Evolutionary conservation across 2,329 filamentous ascomycete species (phyloP).

Genomic region (Aureobasidium namibiae): DNA sequence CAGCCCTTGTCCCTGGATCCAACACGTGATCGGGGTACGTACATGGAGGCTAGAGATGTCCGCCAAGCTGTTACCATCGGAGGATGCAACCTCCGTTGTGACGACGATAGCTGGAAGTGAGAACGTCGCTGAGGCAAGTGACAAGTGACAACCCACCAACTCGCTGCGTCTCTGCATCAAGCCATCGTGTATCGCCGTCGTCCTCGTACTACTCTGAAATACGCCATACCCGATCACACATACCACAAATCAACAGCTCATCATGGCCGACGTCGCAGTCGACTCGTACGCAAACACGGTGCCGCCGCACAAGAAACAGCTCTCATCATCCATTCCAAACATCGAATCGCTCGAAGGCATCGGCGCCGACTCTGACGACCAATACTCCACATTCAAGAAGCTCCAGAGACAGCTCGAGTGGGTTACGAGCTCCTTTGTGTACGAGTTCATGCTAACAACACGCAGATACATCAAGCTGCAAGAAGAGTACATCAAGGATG

Average conservation of each 20-base stretch:
- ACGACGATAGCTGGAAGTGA: not conserved
- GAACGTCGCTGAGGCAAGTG: constrained; percentile 9
- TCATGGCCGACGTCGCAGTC: constrained; percentile 80
- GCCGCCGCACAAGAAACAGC: constrained; percentile 72
- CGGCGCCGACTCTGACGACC: constrained; percentile 72
- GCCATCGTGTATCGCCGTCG: not conserved
- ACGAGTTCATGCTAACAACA: not conserved
- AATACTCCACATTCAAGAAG: constrained; percentile 94
- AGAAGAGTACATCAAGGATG: constrained; percentile 99
- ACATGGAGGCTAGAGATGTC: no score
- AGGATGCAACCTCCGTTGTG: not conserved
- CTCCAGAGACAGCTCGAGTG: constrained; percentile 93
- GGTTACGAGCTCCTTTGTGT: not conserved
- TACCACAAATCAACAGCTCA: constrained; percentile 7
- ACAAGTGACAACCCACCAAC: constrained; percentile 1
- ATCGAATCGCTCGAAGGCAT: constrained; percentile 85
- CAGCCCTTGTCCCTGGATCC: no score
- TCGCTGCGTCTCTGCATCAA: not conserved
- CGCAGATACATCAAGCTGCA: constrained; percentile 67
- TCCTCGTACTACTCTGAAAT: not conserved
- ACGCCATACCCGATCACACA: not conserved
- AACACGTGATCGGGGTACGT: no score
- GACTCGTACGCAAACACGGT: constrained; percentile 69
- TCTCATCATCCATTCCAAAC: constrained; percentile 71
- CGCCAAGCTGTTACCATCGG: not conserved